Conservation (phyloP, 257 asterid genomes). For the Jacaranda mimosifolia region DNA sequence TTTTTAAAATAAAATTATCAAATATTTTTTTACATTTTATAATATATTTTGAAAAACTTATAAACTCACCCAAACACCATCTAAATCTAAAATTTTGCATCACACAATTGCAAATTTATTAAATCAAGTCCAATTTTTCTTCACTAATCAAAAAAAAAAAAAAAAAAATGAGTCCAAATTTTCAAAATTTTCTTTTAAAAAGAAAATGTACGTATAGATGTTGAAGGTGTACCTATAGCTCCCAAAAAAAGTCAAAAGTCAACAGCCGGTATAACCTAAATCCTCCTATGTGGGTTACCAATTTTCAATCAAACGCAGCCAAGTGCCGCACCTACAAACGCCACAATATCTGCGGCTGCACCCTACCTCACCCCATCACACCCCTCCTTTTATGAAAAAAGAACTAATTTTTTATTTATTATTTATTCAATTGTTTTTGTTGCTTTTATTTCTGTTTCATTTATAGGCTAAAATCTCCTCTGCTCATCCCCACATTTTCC, state of each 20-base stretch:
- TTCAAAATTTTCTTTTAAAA: too few relatives aligned
- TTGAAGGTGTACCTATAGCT: neutral
- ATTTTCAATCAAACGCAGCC: neutral
- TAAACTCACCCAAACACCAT: too few relatives aligned
- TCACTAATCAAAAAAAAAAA: too few relatives aligned
- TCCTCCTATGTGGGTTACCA: conserved; percentile 11
- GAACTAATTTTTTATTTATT: too few relatives aligned
- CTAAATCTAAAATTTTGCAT: too few relatives aligned
- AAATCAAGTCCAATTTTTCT: too few relatives aligned
- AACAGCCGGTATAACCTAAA: neutral
- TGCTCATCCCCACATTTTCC: neutral
- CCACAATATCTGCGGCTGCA: conserved; percentile 12
- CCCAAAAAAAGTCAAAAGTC: conserved; percentile 27
- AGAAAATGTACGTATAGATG: too few relatives aligned
- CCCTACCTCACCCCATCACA: conserved; percentile 40
- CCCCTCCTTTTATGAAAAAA: neutral
- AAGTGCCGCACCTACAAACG: conserved; percentile 12
- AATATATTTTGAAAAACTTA: too few relatives aligned
- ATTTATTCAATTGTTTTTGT: neutral
- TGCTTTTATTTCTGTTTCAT: neutral
- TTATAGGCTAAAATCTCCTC: conserved; percentile 32
- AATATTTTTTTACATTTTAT: too few relatives aligned
- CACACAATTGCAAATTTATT: too few relatives aligned
- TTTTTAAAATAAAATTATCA: too few relatives aligned
- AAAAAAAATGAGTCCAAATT: too few relatives aligned